Percentiles rank a stretch among this genome's conserved stretches.
Conservation (phyloP, 2,329 filamentous ascomycete species). For the Knoxdaviesia capensis region DNA sequence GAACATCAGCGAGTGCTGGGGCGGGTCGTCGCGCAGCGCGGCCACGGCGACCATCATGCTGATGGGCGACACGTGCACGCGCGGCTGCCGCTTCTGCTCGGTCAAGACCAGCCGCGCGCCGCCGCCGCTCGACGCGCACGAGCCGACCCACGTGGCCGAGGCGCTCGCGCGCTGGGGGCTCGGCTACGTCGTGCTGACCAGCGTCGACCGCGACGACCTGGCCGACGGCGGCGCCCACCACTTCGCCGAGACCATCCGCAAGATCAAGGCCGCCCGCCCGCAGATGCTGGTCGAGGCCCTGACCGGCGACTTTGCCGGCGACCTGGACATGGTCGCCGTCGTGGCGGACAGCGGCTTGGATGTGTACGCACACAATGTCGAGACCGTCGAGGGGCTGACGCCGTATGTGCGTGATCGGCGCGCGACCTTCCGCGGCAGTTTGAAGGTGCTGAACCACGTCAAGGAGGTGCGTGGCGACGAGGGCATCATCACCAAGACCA, state of each 20-base stretch:
- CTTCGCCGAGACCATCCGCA: slow-evolving; percentile 83
- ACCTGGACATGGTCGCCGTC: slow-evolving; percentile 68
- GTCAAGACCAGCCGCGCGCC: slow-evolving; percentile 73
- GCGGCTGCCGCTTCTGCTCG: slow-evolving; percentile 90
- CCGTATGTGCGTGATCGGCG: slow-evolving; percentile 77
- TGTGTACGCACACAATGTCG: slow-evolving; percentile 92
- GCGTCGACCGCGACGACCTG: slow-evolving; percentile 84
- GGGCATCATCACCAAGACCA: slow-evolving; percentile 91
- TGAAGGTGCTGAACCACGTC: slow-evolving; percentile 60
- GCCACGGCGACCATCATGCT: slow-evolving; percentile 98
- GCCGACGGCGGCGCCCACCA: slow-evolving; percentile 73
- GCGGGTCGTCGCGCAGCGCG: slow-evolving; percentile 66
- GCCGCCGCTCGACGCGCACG: slow-evolving; percentile 73
- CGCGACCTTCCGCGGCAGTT: slow-evolving; percentile 72
- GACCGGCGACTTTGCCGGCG: slow-evolving; percentile 72
- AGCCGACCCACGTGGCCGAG: slow-evolving; percentile 92
- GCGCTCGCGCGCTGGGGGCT: slow-evolving; percentile 82
- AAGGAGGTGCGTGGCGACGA: slow-evolving; percentile 51
- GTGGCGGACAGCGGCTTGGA: slow-evolving; percentile 81
- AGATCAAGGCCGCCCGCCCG: slow-evolving; percentile 72
- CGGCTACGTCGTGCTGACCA: slow-evolving; percentile 88
- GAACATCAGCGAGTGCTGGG: slow-evolving; percentile 97
- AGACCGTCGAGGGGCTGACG: slow-evolving; percentile 82
- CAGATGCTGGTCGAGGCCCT: slow-evolving; percentile 63
- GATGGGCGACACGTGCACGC: slow-evolving; percentile 95